Base-by-base conservation (phyloP, 1,284 basidiomycete species). In the Leccinum pachyderme region DNA sequence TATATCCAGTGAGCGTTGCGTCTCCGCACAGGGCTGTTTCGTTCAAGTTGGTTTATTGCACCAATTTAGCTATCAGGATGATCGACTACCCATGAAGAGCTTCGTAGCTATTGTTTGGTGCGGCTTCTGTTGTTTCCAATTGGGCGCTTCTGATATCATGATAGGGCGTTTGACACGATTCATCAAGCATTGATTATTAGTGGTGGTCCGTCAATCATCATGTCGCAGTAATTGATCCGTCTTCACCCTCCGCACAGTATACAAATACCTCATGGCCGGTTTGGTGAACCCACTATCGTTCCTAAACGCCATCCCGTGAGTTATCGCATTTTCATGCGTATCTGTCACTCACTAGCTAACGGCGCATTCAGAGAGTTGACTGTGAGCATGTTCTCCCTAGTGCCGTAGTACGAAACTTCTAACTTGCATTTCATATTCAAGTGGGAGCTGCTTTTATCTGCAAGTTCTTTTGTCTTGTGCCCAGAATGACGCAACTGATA, bases 151-250 rank as follows among this genome's bases (percentile, higher is more conserved):
- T 25, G 12, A 31, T 25, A 27, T 43, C 15, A 44, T 7, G 24
- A 29, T 18, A 54, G 53, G 50, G 51, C 12, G 4, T 22, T 52
- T 6, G 33, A 54, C 18, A 52, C 49, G 11, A 46, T 54, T 6
- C 49, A 52, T 32, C 41, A 54, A 44, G 43, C 50, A 39, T 24
- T 54, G 2, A 27, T 54, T 9, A 53, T 54, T 4, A 54, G 53
- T 27, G 53, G 50, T 15, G 43, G 53, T 54, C n/a, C 11, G 53
- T 53, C n/a, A 11, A 13, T 31, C 22, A 32, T 28, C 12, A 25
- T 13, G 15, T 12, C 1, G 22, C 31, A 9, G 18, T 5, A 11
- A 15, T n/a, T 9, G 7, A 12, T 45, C 5, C 6, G 43, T 44
- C 9, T 31, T 32, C 22, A 53, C 22, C 22, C 25, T 15, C 15